These are phyloP conservation scores for Lactarius hengduanensis DNA, from an alignment of 768 basidiomycete genomes.

Conservation along the genomic window DNA sequence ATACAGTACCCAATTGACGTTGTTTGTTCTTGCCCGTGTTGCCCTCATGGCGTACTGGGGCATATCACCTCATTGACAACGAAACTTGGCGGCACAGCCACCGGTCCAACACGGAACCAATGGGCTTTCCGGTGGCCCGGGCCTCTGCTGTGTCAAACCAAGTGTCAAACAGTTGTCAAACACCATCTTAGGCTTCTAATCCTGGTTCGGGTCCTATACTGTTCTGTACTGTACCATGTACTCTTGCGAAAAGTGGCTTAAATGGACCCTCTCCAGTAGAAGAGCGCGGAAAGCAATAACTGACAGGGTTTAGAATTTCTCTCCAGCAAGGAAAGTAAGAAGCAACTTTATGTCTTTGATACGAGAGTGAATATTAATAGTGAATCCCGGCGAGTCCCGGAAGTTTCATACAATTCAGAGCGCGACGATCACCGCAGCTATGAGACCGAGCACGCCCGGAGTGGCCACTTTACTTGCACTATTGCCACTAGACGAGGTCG, in stretches of 20 bases:
- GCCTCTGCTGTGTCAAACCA: neutral
- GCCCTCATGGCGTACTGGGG: neutral
- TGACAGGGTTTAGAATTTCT: neutral
- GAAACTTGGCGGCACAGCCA: neutral
- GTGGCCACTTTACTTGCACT: neutral
- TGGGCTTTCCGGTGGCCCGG: neutral
- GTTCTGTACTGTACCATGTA: neutral
- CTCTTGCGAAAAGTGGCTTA: neutral
- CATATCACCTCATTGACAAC: neutral
- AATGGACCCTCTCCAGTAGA: neutral
- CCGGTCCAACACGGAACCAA: neutral
- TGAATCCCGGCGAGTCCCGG: neutral
- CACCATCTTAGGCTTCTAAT: neutral
- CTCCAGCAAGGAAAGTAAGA: neutral
- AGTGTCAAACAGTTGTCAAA: neutral
- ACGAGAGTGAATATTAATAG: neutral
- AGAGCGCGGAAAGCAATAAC: neutral
- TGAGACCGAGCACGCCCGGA: slow-evolving; percentile 3
- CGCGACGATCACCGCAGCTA: neutral
- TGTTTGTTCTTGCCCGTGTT: neutral
- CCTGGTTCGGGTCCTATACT: neutral
- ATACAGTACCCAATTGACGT: neutral
- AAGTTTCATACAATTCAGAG: neutral
- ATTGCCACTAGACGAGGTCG: neutral
- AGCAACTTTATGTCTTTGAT: neutral